A percentile compares a stretch with the other conserved stretches of the same genome.
phyloP scores from a whole-genome alignment of 2,329 filamentous ascomycete genomes.

The Cladosporium sp. region DNA sequence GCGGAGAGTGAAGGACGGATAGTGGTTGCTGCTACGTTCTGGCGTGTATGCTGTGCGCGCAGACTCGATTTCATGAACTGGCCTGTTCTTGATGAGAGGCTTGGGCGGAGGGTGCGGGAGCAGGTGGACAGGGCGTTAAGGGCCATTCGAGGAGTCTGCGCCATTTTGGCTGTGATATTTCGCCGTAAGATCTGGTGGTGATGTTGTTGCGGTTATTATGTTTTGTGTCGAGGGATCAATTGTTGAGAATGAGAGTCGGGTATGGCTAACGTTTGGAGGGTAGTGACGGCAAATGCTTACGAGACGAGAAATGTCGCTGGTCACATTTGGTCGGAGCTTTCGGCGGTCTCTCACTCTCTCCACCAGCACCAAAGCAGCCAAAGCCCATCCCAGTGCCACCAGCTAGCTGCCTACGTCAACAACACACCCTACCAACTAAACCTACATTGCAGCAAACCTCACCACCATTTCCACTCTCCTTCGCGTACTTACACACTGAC shows the following conservation, averaged over 20 bases:
- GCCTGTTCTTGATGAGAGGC: constrained; percentile 5
- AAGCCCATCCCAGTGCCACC: too few relatives aligned
- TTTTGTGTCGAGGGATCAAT: too few relatives aligned
- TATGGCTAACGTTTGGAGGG: too few relatives aligned
- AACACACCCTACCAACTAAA: too few relatives aligned
- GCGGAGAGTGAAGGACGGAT: background rate
- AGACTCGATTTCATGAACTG: background rate
- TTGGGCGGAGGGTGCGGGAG: constrained; percentile 11
- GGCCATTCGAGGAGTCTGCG: constrained; percentile 8
- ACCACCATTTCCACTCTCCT: too few relatives aligned
- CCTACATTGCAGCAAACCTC: too few relatives aligned
- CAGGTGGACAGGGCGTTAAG: constrained; percentile 7
- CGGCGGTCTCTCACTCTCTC: background rate
- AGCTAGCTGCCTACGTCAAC: background rate
- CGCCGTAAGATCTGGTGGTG: background rate
- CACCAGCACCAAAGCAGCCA: background rate
- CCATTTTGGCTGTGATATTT: background rate
- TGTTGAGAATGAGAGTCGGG: too few relatives aligned
- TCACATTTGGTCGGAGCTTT: background rate
- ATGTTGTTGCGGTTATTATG: background rate
- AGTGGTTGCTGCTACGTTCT: background rate
- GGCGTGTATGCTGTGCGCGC: constrained; percentile 11
- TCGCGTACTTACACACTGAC: too few relatives aligned
- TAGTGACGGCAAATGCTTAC: too few relatives aligned
- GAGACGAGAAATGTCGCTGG: too few relatives aligned